A percentile compares a stretch with the other conserved stretches of the same genome.
Conservation (phyloP, 1,284 basidiomycete species). For the Trichosporon inkin region DNA sequence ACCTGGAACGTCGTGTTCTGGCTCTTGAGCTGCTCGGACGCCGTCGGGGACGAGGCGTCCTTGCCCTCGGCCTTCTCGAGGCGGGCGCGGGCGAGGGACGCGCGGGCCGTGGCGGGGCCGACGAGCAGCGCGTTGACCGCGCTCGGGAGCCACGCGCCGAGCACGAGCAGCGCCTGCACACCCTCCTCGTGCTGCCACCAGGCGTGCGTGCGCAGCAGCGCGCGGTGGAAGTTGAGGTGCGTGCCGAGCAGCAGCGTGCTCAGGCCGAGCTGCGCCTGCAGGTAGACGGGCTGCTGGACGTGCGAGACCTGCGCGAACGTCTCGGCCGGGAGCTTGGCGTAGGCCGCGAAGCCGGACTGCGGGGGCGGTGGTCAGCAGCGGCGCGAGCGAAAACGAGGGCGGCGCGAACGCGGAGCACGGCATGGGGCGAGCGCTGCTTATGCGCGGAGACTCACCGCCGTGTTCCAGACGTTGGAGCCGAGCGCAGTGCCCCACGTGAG, state of each 20-base stretch:
- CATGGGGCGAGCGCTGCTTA: too few species aligned
- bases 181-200: slow-evolving; percentile 59
- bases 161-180: slow-evolving; percentile 64
- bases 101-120: slow-evolving; percentile 48
- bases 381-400: neutral
- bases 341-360: slow-evolving; percentile 34
- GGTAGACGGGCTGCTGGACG: slow-evolving; percentile 76
- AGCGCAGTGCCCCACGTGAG: slow-evolving; percentile 49
- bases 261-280: slow-evolving; percentile 59
- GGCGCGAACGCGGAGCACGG: neutral
- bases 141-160: slow-evolving; percentile 56
- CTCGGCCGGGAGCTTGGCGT: slow-evolving; percentile 54
- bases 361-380: neutral
- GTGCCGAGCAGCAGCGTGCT: slow-evolving; percentile 59
- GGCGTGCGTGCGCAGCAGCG: slow-evolving; percentile 55
- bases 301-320: slow-evolving; percentile 67
- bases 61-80: slow-evolving; percentile 72
- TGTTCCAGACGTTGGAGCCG: slow-evolving; percentile 47
- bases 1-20: slow-evolving; percentile 62
- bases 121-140: slow-evolving; percentile 46
- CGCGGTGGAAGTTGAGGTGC: slow-evolving; percentile 64
- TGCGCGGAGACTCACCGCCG: slow-evolving; percentile 32
- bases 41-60: slow-evolving; percentile 60
- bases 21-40: slow-evolving; percentile 64
- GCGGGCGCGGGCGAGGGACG: slow-evolving; percentile 66